Conservation (phyloP, 805 yeast species). For the Starmerella vitae region DNA sequence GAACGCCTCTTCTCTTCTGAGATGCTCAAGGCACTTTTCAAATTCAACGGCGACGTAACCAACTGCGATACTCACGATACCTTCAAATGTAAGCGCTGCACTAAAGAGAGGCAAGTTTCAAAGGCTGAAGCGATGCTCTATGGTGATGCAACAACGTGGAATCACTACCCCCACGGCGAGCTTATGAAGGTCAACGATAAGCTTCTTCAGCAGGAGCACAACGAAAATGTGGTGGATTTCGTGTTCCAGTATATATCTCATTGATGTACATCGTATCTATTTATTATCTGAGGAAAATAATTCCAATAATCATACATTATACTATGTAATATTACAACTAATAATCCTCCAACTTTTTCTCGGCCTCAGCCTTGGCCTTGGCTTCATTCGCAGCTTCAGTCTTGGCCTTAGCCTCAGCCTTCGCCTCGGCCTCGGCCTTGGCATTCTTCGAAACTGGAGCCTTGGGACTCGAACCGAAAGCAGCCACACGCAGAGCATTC, state of each 20-base stretch:
- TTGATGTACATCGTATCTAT: no score
- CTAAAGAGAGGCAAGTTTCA: slow-evolving; percentile 41
- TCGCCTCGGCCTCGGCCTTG: background rate
- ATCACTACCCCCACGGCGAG: slow-evolving; percentile 54
- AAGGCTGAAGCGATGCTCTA: slow-evolving; percentile 80
- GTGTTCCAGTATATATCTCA: slow-evolving; percentile 93
- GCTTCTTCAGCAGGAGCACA: slow-evolving; percentile 57
- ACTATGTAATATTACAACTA: no score
- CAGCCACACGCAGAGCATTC: slow-evolving; percentile 1
- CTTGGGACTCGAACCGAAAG: background rate
- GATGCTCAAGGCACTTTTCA: slow-evolving; percentile 59
- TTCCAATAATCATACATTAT: no score
- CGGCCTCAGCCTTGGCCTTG: no score
- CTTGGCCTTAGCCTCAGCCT: background rate
- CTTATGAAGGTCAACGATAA: slow-evolving; percentile 60
- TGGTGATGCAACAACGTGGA: slow-evolving; percentile 97
- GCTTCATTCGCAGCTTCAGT: no score
- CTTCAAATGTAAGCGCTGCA: slow-evolving; percentile 75
- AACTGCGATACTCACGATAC: slow-evolving; percentile 87
- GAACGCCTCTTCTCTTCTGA: slow-evolving; percentile 83
- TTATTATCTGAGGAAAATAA: no score
- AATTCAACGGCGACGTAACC: slow-evolving; percentile 45
- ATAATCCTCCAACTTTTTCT: no score
- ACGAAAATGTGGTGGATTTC: slow-evolving; percentile 55
- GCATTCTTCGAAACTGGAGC: background rate